Conservation (phyloP, 1,284 basidiomycete species). For the Ganoderma lucidum region DNA sequence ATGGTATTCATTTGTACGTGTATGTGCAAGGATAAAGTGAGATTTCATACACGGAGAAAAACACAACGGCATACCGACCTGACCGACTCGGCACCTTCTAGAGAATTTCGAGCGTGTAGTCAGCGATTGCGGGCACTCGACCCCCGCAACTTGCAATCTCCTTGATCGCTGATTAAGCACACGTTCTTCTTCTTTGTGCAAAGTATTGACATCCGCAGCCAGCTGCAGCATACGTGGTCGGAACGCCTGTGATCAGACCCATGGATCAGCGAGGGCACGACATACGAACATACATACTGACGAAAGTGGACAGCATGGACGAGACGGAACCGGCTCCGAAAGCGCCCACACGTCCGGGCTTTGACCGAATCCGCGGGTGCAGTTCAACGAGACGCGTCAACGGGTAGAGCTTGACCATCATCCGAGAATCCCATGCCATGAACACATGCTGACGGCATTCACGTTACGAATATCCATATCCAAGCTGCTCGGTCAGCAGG, state of each 20-base stretch:
- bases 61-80: background rate
- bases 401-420: background rate
- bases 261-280: background rate
- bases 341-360: background rate
- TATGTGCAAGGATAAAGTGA: background rate
- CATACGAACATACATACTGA: background rate
- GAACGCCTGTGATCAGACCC: background rate
- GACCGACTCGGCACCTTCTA: background rate
- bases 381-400: background rate
- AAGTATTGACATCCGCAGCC: background rate
- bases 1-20: background rate
- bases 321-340: conserved; percentile 5
- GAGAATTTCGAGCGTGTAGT: background rate
- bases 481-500: background rate
- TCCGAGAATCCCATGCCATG: background rate
- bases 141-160: background rate
- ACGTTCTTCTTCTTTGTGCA: background rate
- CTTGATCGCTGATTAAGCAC: background rate
- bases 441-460: background rate
- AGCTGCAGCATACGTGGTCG: background rate
- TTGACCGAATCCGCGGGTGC: background rate
- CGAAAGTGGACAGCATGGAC: conserved; percentile 4
- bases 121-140: background rate
- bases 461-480: background rate
- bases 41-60: background rate